Evolutionary conservation across 805 yeast genomes (phyloP), one percentile per base, ranked within the genome.

Genomic region (Candida endomychidarum): DNA sequence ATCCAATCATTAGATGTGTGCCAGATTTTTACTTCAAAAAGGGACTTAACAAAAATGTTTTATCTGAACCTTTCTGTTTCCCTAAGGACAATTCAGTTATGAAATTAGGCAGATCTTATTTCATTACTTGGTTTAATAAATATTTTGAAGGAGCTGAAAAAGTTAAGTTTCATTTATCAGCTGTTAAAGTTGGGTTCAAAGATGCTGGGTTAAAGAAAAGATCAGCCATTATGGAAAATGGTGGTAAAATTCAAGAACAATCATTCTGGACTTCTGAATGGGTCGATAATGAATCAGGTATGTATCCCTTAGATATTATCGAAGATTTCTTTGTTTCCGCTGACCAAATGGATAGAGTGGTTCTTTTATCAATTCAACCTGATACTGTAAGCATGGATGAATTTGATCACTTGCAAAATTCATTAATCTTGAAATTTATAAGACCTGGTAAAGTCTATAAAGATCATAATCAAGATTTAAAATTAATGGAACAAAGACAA

Each of bases 1-100:
- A 82, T 54, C 96, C 96, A 0, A 59, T 88, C 35, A 74, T 86
- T 54, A 74, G 96, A 63, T 88, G 96, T 64, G 85, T 89, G 3
- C 96, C 96, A 2, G 83, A 83, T 39, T 63, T 75, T 34, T 88
- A 85, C 57, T 72, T 66, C 53, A 74, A 71, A 49, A 83, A 81
- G 55, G 91, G 90, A 7, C 43, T 68, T 25, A 81, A 80, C 21
- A 78, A 79, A 49, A 70, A 69, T 45, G 57, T 62, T 12, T 52
- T 65, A 1, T 76, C 88, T 27, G 93, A 70, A 37, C 96, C 96
- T n/a, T 86, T 87, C 60, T 88, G 96, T 60, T 76, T 86, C 15
- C 96, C 96, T 9, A 69, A 66, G 23, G 90, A 84, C 51, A 74
- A 79, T 43, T 52, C 71, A 9, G 70, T 65, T 27, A 68, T 85